Conservation (phyloP, 345 rosid species). For the Nephelium lappaceum region DNA sequence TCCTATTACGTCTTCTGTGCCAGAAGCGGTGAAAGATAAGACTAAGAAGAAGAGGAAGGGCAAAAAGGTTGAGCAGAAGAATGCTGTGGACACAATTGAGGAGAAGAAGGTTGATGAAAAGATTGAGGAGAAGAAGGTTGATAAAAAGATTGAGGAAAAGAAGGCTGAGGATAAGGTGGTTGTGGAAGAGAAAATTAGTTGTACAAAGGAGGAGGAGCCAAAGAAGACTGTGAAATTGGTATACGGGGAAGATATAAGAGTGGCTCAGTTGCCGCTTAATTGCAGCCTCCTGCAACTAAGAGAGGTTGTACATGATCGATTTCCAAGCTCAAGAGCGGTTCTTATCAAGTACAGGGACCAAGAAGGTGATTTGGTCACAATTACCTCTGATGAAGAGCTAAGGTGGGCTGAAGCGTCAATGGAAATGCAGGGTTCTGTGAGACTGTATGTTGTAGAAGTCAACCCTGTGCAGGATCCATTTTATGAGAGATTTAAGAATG, state of each 20-base stretch:
- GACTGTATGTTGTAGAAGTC: constrained; percentile 67
- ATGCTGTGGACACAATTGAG: constrained; percentile 26
- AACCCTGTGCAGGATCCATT: constrained; percentile 61
- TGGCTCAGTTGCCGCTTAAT: constrained; percentile 65
- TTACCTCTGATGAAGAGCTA: constrained; percentile 81
- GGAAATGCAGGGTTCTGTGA: constrained; percentile 50
- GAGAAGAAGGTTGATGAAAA: constrained; percentile 50
- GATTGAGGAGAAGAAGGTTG: constrained; percentile 41
- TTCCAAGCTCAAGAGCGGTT: constrained; percentile 63
- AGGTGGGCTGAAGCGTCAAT: constrained; percentile 67
- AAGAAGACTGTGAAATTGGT: constrained; percentile 71
- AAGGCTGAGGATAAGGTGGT: constrained; percentile 58
- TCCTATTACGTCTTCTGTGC: constrained; percentile 33
- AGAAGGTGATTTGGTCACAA: constrained; percentile 90
- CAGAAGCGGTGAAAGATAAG: constrained; percentile 47
- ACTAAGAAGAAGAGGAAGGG: constrained; percentile 38
- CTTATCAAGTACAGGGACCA: constrained; percentile 82
- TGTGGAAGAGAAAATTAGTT: constrained; percentile 54
- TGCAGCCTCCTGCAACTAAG: constrained; percentile 74
- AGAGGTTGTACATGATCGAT: constrained; percentile 71
- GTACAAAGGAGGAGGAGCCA: constrained; percentile 36
- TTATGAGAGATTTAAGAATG: constrained; percentile 41
- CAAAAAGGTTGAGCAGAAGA: constrained; percentile 37
- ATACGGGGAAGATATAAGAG: constrained; percentile 76
- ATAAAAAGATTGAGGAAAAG: constrained; percentile 36